Evolutionary conservation across 805 yeast species (phyloP).

Genomic region (Danielia reshetovae): DNA sequence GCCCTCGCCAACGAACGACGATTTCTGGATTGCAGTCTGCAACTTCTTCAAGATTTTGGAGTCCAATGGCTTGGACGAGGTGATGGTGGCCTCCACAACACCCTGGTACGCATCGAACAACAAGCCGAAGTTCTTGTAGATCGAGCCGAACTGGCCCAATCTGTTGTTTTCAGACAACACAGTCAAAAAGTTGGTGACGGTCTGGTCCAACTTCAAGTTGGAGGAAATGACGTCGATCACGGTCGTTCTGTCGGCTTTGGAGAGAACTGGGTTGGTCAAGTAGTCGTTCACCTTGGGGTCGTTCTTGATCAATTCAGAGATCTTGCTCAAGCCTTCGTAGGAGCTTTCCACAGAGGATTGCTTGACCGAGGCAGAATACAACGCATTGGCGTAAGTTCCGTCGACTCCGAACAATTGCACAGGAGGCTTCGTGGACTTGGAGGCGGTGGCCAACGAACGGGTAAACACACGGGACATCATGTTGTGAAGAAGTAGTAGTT

Average conservation of each 20-base stretch:
- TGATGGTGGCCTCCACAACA: constrained; percentile 87
- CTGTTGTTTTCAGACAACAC: constrained; percentile 96
- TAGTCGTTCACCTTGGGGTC: constrained; percentile 63
- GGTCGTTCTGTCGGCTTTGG: constrained; percentile 65
- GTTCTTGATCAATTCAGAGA: constrained; percentile 50
- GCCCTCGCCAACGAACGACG: constrained; percentile 78
- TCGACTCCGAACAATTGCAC: constrained; percentile 92
- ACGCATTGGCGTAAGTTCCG: constrained; percentile 95
- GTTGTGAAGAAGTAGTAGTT: constrained; percentile 2
- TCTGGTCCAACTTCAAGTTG: constrained; percentile 53
- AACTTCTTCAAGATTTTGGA: constrained; percentile 72
- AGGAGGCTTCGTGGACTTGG: constrained; percentile 71
- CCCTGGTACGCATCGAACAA: constrained; percentile 90
- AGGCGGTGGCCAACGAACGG: constrained; percentile 73
- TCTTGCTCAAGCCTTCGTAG: constrained; percentile 56
- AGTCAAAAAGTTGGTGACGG: constrained; percentile 72
- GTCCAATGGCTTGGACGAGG: constrained; percentile 84
- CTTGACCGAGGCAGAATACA: constrained; percentile 87
- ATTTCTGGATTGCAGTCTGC: constrained; percentile 71
- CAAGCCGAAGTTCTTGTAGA: constrained; percentile 67
- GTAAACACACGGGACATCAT: constrained; percentile 64
- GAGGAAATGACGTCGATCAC: constrained; percentile 60
- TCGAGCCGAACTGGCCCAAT: constrained; percentile 60
- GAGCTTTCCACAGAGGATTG: constrained; percentile 71
- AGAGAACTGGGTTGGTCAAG: constrained; percentile 80